A percentile compares a stretch with the other conserved stretches of the same genome.
Evolutionary conservation across 1,139 yeast species (phyloP).

Genomic region (Kazachstania sp.): DNA sequence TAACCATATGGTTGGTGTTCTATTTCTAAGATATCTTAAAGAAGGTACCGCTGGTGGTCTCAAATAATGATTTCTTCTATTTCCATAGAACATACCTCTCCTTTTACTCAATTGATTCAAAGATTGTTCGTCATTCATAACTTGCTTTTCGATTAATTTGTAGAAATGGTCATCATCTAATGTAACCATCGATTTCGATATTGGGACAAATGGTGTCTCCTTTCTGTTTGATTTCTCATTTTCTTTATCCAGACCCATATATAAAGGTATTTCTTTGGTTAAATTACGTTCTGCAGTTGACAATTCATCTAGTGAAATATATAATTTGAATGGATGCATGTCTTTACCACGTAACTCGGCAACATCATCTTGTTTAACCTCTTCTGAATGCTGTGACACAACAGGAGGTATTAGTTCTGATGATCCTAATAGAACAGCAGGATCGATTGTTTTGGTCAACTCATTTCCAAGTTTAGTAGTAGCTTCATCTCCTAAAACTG

Average conservation of each 20-base stretch:
- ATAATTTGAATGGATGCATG: slow-evolving; percentile 46
- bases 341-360: not conserved
- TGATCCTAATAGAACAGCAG: not conserved
- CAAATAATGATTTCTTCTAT: slow-evolving; percentile 49
- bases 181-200: slow-evolving; percentile 57
- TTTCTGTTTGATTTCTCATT: slow-evolving; percentile 28
- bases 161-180: slow-evolving; percentile 57
- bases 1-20: slow-evolving; percentile 92
- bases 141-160: slow-evolving; percentile 49
- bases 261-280: slow-evolving; percentile 46
- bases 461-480: not conserved
- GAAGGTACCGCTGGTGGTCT: slow-evolving; percentile 89
- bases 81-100: slow-evolving; percentile 34
- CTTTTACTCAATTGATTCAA: slow-evolving; percentile 29
- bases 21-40: slow-evolving; percentile 61
- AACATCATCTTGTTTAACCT: not conserved
- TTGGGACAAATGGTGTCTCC: slow-evolving; percentile 36
- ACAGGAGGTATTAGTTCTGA: no score
- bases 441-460: not conserved
- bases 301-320: slow-evolving; percentile 44
- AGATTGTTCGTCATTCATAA: slow-evolving; percentile 34
- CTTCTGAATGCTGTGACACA: not conserved
- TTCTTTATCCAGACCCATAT: slow-evolving; percentile 35
- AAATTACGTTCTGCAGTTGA: slow-evolving; percentile 48
- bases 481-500: no score